A percentile compares a stretch with the other conserved stretches of the same genome.
Conservation (phyloP, 2,329 filamentous ascomycete genomes). For the Aspergillus caelatus region DNA sequence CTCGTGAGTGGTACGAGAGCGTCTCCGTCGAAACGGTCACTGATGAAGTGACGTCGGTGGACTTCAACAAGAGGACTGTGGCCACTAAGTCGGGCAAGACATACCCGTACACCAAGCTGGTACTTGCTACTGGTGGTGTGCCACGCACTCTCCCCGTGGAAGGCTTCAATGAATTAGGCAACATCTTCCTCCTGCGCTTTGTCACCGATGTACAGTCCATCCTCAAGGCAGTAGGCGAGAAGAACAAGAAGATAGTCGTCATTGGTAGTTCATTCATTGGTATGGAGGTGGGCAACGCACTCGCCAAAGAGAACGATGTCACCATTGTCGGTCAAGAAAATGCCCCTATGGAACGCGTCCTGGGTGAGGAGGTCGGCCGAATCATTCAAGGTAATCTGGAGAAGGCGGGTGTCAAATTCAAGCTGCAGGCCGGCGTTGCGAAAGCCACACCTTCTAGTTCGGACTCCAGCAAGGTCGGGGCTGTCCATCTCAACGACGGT, state of each 20-base stretch:
- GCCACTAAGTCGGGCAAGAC: conserved; percentile 72
- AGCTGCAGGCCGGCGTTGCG: conserved; percentile 78
- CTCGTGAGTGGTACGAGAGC: conserved; percentile 74
- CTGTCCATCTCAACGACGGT: conserved; percentile 82
- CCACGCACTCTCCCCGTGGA: conserved; percentile 75
- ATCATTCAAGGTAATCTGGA: conserved; percentile 80
- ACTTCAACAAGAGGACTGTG: conserved; percentile 75
- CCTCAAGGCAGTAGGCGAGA: conserved; percentile 72
- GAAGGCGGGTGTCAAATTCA: conserved; percentile 85
- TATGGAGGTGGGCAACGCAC: conserved; percentile 88
- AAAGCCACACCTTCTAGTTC: conserved; percentile 74
- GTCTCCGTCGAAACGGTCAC: conserved; percentile 59
- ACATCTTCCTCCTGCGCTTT: conserved; percentile 82
- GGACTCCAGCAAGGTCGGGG: conserved; percentile 73
- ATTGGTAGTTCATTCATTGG: conserved; percentile 96
- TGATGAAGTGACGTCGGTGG: conserved; percentile 69
- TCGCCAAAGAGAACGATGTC: conserved; percentile 80
- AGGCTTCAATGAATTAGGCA: conserved; percentile 82
- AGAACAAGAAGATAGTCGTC: conserved; percentile 90
- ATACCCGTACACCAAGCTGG: conserved; percentile 81
- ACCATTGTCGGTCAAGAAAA: conserved; percentile 87
- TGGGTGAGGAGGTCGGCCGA: conserved; percentile 78
- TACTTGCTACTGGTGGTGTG: conserved; percentile 84
- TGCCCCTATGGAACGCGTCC: conserved; percentile 79
- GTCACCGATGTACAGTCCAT: conserved; percentile 80